Conservation (phyloP, 2,329 filamentous ascomycete genomes). For the Ophiocordyceps camponoti-leonardi region DNA sequence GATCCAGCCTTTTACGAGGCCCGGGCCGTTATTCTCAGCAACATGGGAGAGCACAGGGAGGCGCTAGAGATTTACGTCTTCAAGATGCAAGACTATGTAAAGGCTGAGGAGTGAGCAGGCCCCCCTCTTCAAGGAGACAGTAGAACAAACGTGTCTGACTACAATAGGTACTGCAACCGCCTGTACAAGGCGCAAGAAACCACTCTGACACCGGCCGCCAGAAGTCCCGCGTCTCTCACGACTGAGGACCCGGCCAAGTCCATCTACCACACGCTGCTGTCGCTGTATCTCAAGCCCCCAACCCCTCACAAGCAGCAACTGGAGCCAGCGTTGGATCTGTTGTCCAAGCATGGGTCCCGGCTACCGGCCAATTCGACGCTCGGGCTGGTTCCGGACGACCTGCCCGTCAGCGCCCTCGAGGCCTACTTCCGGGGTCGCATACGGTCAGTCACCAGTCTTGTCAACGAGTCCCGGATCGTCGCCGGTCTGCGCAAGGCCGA, state of each 20-base stretch:
- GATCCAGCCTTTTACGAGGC: constrained; percentile 79
- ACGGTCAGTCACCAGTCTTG: constrained; percentile 62
- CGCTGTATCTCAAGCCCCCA: constrained; percentile 73
- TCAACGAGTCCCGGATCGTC: constrained; percentile 67
- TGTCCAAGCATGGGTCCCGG: constrained; percentile 85
- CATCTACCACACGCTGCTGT: constrained; percentile 83
- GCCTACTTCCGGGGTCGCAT: constrained; percentile 88
- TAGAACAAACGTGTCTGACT: constrained; percentile 6
- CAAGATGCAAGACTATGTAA: constrained; percentile 69
- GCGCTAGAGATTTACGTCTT: constrained; percentile 97
- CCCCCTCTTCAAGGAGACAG: not conserved
- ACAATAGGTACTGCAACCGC: constrained; percentile 65
- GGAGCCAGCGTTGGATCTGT: constrained; percentile 63
- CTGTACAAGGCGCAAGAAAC: constrained; percentile 48
- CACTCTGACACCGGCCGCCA: constrained; percentile 15
- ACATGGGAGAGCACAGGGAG: constrained; percentile 90
- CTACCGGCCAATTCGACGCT: constrained; percentile 78
- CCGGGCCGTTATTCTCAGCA: constrained; percentile 77
- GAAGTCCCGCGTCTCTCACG: constrained; percentile 14
- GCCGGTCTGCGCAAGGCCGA: constrained; percentile 62
- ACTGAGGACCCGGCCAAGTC: constrained; percentile 44
- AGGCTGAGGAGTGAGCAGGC: constrained; percentile 70
- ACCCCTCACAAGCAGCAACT: constrained; percentile 55
- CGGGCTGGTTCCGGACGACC: constrained; percentile 62
- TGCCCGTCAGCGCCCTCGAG: constrained; percentile 65